Conservation (phyloP, 2,329 filamentous ascomycete species). For the Pseudogymnoascus sp. region DNA sequence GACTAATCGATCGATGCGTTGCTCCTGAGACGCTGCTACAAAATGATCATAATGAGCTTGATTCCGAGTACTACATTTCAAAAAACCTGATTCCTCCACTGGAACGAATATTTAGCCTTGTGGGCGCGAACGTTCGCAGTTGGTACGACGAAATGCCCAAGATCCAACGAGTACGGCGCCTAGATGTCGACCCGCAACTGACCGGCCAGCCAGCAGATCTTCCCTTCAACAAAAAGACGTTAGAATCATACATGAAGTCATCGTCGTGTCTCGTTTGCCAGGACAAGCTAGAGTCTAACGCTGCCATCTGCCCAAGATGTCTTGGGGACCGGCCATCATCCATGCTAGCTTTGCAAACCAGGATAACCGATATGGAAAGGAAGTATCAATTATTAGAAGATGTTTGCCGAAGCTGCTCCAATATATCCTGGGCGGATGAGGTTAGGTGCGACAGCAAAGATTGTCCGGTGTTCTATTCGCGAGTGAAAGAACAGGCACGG, state of each 20-base stretch:
- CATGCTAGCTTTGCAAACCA: conserved; percentile 53
- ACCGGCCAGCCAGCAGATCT: conserved; percentile 33
- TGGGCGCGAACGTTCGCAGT: conserved; percentile 78
- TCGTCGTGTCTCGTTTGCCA: conserved; percentile 71
- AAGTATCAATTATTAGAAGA: conserved; percentile 55
- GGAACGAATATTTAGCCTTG: conserved; percentile 92
- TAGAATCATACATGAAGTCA: conserved; percentile 89
- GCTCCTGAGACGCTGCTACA: conserved; percentile 73
- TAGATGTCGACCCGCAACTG: conserved; percentile 22
- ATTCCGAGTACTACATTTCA: conserved; percentile 92
- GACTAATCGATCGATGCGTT: conserved; percentile 83
- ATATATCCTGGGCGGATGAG: conserved; percentile 62
- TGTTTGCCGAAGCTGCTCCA: conserved; percentile 75
- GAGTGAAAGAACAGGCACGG: conserved; percentile 52
- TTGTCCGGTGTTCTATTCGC: conserved; percentile 84
- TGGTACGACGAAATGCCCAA: conserved; percentile 99
- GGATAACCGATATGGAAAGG: conserved; percentile 55
- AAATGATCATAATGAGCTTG: conserved; percentile 70
- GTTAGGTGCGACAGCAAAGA: conserved; percentile 86
- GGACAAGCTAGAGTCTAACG: conserved; percentile 35
- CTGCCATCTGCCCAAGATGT: conserved; percentile 52
- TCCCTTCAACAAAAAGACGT: conserved; percentile 47
- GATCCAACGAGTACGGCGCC: conserved; percentile 62
- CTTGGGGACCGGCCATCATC: conserved; percentile 46
- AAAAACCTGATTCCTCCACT: conserved; percentile 94